Base-by-base conservation (phyloP, 192 early-diverging fungal genomes). In the Podila clonocystis region DNA sequence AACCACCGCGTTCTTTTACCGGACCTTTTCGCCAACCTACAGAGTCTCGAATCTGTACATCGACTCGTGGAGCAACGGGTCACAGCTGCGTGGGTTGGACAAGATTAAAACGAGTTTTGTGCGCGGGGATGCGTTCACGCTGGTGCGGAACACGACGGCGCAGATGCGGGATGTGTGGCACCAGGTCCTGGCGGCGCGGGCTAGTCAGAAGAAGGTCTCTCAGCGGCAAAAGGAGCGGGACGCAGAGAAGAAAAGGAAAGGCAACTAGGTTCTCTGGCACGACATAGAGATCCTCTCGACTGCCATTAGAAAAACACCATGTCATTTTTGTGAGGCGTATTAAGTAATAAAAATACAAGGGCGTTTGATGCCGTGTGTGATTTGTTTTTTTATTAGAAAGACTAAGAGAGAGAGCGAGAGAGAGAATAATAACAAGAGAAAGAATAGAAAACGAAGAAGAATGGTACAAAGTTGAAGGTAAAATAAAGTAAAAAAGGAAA, bases 11-110 rank as follows among this genome's bases (percentile, higher is more conserved):
- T 80, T 80, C 34, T 33, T 80, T 0, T 80, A 80, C 34, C 34
- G 77, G 30, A 80, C 77, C 12, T 80, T 80, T 34, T 80, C 77
- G 7, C 77, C 77, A 1, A 80, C 70, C 2, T 80, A 80, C 58
- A 70, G 77, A 3, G 28, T 80, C n/a, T 69, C 65, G 2, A 29
- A 29, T 19, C 36, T 80, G 36, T 80, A 80, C 61, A 48, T 61
- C 2, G 62, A 69, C 8, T 80, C 77, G 9, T 80, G 65, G 65
- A 55, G 17, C 6, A 69, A 80, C 48, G 77, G 77, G 2, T 65
- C 66, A 0, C 77, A 80, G 31, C 28, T 29, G 29, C 70, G 77
- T 15, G 77, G 77, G n/a, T 15, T 80, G 13, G 62, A 68, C 7
- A 50, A 62, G 45, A 80, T 80, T 48, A 63, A 69, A 49, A 68